Conservation (phyloP, 768 basidiomycete genomes). For the Amanita molliuscula region DNA sequence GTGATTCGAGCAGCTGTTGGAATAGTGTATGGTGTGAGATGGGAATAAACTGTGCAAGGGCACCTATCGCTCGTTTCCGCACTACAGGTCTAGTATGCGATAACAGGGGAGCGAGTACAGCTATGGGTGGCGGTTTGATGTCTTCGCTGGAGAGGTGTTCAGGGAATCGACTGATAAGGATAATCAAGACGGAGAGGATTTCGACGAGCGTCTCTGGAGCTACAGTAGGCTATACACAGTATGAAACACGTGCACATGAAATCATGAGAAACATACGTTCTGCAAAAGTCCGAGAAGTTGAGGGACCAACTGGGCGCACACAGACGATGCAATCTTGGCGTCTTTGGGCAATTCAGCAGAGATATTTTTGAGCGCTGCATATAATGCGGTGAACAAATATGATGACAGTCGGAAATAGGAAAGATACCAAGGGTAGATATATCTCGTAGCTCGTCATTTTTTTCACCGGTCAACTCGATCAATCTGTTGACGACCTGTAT, state of each 20-base stretch:
- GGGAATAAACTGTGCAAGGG: conserved; percentile 76
- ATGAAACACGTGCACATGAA: conserved; percentile 9
- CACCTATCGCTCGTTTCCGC: conserved; percentile 85
- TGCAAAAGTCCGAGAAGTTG: conserved; percentile 73
- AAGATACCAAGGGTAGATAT: conserved; percentile 79
- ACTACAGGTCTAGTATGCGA: conserved; percentile 76
- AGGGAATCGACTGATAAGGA: conserved; percentile 81
- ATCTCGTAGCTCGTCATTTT: conserved; percentile 90
- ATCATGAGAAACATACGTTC: conserved; percentile 39
- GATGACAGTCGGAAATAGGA: not conserved
- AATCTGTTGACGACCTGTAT: conserved; percentile 83
- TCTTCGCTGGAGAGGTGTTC: conserved; percentile 45
- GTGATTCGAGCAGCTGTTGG: conserved; percentile 42
- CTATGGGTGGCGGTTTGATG: conserved; percentile 49
- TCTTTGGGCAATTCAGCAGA: conserved; percentile 82
- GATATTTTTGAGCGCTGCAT: conserved; percentile 85
- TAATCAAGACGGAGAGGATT: conserved; percentile 76
- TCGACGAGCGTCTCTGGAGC: conserved; percentile 79
- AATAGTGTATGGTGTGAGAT: conserved; percentile 58
- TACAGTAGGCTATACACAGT: conserved; percentile 38
- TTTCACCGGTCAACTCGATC: conserved; percentile 73
- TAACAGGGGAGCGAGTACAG: conserved; percentile 61
- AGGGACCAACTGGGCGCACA: conserved; percentile 77
- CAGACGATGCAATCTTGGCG: conserved; percentile 66
- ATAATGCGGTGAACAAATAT: not conserved